phyloP scores from a whole-genome alignment of 768 basidiomycete genomes.

The Xerocomellus dryophilus region DNA sequence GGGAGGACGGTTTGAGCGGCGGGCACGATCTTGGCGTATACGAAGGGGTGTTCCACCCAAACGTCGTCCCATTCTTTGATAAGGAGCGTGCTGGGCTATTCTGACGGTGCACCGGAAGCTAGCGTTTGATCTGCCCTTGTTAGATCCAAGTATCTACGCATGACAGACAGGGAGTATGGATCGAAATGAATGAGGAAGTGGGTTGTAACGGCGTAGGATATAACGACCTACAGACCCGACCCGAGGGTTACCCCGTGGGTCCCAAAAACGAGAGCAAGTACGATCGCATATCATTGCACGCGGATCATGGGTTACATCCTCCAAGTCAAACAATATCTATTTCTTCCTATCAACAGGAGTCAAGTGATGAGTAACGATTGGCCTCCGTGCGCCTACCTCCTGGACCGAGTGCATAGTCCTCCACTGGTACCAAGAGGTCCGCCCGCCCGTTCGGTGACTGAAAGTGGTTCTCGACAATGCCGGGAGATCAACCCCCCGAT shows the following conservation, averaged over 20 bases:
- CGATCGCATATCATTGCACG: neutral
- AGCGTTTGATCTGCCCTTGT: neutral
- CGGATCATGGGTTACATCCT: neutral
- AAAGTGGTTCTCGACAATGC: neutral
- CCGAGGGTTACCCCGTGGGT: too few relatives aligned
- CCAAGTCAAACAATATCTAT: neutral
- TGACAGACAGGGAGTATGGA: neutral
- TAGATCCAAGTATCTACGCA: constrained; percentile 12
- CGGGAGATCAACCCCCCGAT: constrained; percentile 58
- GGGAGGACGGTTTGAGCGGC: constrained; percentile 42
- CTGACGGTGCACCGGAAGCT: neutral
- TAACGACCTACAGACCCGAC: neutral
- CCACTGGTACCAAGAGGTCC: neutral
- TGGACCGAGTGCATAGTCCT: neutral
- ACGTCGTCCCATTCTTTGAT: constrained; percentile 51
- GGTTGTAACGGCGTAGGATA: too few relatives aligned
- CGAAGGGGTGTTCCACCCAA: constrained; percentile 51
- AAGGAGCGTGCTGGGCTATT: constrained; percentile 38
- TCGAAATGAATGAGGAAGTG: neutral
- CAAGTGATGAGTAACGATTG: neutral
- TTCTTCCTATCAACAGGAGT: neutral
- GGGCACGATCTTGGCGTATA: constrained; percentile 48
- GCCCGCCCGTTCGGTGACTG: accelerated
- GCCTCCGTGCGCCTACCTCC: neutral
- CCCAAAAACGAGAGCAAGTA: too few relatives aligned